A percentile compares a stretch with the other conserved stretches of the same genome.
Conservation (phyloP, 306 rosid genomes). For the Sechiopsis laciniata region DNA sequence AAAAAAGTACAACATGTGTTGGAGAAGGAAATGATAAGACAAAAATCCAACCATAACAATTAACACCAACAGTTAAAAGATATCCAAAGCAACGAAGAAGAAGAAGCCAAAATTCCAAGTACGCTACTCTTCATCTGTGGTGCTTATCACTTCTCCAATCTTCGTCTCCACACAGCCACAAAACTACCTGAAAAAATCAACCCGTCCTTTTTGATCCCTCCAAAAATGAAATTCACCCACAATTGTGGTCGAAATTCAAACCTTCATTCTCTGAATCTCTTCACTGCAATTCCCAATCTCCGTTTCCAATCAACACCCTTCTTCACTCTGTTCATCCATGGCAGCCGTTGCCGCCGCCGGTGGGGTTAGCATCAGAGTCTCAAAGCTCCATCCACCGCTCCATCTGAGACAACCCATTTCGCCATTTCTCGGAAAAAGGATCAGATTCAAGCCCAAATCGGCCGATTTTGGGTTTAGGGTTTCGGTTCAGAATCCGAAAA, state of each 20-base stretch:
- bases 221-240: not conserved
- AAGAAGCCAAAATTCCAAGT: not conserved
- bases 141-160: slow-evolving; percentile 29
- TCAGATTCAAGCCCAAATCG: slow-evolving; percentile 33
- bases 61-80: too few relatives aligned
- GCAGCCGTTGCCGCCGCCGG: slow-evolving; percentile 53
- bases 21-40: too few relatives aligned
- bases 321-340: slow-evolving; percentile 31
- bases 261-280: slow-evolving; percentile 2
- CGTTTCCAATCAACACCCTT: not conserved
- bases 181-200: slow-evolving; percentile 34
- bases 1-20: too few relatives aligned
- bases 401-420: slow-evolving; percentile 42
- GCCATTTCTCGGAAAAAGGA: slow-evolving; percentile 52
- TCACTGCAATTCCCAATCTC: slow-evolving; percentile 17
- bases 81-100: not conserved
- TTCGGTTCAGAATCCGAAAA: slow-evolving; percentile 33
- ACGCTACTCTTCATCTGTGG: slow-evolving; percentile 30
- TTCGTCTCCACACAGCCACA: slow-evolving; percentile 56
- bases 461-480: slow-evolving; percentile 15
- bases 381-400: slow-evolving; percentile 42
- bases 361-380: slow-evolving; percentile 46
- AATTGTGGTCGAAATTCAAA: slow-evolving; percentile 43
- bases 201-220: slow-evolving; percentile 19
- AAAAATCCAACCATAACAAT: too few relatives aligned